These are phyloP conservation scores for Botrytis aclada DNA, from an alignment of 2,329 filamentous ascomycete species.

Conservation along the genomic window DNA sequence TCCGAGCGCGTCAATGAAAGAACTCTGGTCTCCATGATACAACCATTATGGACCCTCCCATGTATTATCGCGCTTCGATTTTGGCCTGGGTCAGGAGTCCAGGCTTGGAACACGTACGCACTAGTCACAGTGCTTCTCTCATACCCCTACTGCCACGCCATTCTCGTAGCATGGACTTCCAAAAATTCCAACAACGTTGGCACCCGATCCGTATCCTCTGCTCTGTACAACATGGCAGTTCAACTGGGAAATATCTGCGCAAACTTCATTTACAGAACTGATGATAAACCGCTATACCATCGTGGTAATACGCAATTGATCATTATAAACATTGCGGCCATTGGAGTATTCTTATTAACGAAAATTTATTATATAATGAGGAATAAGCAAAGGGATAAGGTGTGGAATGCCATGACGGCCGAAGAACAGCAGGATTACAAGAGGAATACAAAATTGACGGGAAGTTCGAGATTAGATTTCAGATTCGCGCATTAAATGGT, in stretches of 20 bases:
- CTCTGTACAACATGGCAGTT: constrained; percentile 53
- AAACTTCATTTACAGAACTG: constrained; percentile 48
- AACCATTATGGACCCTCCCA: constrained; percentile 44
- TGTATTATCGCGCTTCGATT: constrained; percentile 40
- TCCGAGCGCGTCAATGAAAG: constrained; percentile 43
- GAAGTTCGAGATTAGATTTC: constrained; percentile 42
- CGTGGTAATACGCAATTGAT: constrained; percentile 57
- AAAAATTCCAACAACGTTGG: constrained; percentile 62
- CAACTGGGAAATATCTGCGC: constrained; percentile 44
- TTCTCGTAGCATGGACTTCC: constrained; percentile 44
- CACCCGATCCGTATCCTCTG: constrained; percentile 59
- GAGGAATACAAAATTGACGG: constrained; percentile 39
- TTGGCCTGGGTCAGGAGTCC: constrained; percentile 29
- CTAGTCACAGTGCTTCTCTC: constrained; percentile 36
- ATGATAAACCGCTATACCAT: constrained; percentile 54
- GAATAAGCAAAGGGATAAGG: constrained; percentile 43
- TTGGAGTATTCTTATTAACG: constrained; percentile 48
- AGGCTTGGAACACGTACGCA: constrained; percentile 41
- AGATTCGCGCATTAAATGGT: constrained; percentile 38
- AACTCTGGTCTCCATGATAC: constrained; percentile 38
- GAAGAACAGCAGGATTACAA: constrained; percentile 42
- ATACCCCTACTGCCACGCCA: constrained; percentile 36
- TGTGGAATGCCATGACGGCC: constrained; percentile 46
- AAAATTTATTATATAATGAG: constrained; percentile 48
- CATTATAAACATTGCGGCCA: constrained; percentile 45